A percentile compares a stretch with the other conserved stretches of the same genome.
Evolutionary conservation across 2,329 filamentous ascomycete genomes (phyloP).

Genomic region (Cercospora zeae-maydis): DNA sequence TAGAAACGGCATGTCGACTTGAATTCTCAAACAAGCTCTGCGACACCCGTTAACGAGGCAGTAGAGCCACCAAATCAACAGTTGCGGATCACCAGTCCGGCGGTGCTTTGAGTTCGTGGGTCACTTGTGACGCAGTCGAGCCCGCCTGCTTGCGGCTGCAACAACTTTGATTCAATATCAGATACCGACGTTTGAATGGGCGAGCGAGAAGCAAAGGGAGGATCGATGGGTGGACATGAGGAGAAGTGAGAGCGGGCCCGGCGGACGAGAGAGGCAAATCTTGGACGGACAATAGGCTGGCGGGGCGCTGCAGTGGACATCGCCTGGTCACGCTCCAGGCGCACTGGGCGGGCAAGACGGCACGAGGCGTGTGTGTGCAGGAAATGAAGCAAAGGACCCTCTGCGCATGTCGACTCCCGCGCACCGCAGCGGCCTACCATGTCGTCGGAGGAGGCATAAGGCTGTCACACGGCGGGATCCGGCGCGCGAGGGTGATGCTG

Average conservation of each 20-base stretch:
- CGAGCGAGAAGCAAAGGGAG: background rate
- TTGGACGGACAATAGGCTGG: constrained; percentile 6
- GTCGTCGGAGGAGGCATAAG: constrained; percentile 10
- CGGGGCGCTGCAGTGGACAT: constrained; percentile 11
- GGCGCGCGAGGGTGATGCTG: constrained; percentile 2
- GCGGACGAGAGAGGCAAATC: background rate
- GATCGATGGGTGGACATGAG: constrained; percentile 2
- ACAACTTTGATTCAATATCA: background rate
- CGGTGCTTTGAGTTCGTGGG: constrained; percentile 2
- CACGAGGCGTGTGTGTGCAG: constrained; percentile 5
- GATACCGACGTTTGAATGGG: background rate
- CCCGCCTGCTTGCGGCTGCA: background rate
- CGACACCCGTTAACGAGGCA: background rate
- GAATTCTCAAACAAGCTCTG: constrained; percentile 8
- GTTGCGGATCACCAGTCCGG: background rate
- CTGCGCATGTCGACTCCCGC: constrained; percentile 1
- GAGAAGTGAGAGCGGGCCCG: constrained; percentile 4
- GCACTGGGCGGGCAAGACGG: background rate
- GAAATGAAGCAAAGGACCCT: constrained; percentile 12
- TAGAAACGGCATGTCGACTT: constrained; percentile 13
- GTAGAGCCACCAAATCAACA: background rate
- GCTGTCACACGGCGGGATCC: constrained; percentile 7
- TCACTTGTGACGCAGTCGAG: background rate
- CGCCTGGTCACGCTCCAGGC: constrained; percentile 1
- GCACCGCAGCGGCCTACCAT: constrained; percentile 12